Evolutionary conservation across 805 yeast genomes (phyloP).

Genomic region (Barnettozyma populi): DNA sequence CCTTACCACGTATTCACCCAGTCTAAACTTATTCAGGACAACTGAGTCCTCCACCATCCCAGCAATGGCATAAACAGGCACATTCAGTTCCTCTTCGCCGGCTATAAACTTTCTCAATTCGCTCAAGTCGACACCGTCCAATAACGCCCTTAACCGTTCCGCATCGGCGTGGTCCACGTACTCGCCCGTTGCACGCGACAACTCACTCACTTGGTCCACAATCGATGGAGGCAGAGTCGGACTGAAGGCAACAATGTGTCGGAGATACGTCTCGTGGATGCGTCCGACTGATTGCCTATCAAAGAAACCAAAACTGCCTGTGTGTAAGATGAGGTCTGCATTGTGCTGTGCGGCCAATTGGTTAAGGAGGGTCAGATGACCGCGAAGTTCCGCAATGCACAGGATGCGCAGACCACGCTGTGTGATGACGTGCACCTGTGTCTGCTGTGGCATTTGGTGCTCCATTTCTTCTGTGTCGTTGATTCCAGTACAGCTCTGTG

Average conservation of each 20-base stretch:
- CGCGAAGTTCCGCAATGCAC: slow-evolving; percentile 53
- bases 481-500: too few species aligned
- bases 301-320: slow-evolving; percentile 79
- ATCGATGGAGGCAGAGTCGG: slow-evolving; percentile 46
- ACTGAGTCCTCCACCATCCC: slow-evolving; percentile 73
- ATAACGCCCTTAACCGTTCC: slow-evolving; percentile 29
- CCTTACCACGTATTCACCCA: slow-evolving; percentile 46
- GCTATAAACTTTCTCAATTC: slow-evolving; percentile 45
- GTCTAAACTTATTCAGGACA: slow-evolving; percentile 57
- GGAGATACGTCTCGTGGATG: slow-evolving; percentile 51
- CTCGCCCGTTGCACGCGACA: slow-evolving; percentile 42
- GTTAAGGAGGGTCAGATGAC: slow-evolving; percentile 45
- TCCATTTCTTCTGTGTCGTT: too few species aligned
- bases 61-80: slow-evolving; percentile 72
- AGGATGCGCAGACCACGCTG: slow-evolving; percentile 34
- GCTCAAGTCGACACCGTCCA: slow-evolving; percentile 37
- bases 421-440: slow-evolving; percentile 11
- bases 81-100: slow-evolving; percentile 37
- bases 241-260: slow-evolving; percentile 64
- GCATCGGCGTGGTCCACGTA: slow-evolving; percentile 32
- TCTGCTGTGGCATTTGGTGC: neutral
- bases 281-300: slow-evolving; percentile 48
- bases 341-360: slow-evolving; percentile 39
- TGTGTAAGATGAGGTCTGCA: slow-evolving; percentile 56
- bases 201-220: slow-evolving; percentile 46